A percentile compares a stretch with the other conserved stretches of the same genome.
Conservation (phyloP, 2,329 filamentous ascomycete genomes). For the Volutella citrinella region DNA sequence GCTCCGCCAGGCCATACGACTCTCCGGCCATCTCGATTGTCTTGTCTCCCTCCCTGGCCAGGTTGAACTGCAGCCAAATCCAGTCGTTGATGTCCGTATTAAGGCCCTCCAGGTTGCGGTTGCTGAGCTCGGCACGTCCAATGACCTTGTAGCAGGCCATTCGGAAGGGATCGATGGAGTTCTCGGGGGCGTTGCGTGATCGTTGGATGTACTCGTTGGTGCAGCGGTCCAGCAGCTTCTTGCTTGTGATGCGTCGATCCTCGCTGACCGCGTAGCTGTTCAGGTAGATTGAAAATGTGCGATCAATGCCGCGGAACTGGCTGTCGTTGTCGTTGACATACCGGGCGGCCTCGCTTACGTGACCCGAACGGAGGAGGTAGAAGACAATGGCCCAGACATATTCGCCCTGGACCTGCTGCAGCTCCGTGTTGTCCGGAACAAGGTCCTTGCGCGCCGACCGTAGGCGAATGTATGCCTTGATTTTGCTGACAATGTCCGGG, state of each 20-base stretch:
- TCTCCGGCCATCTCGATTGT: constrained; percentile 63
- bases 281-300: constrained; percentile 85
- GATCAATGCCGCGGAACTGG: constrained; percentile 86
- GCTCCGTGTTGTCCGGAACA: constrained; percentile 73
- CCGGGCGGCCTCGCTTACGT: constrained; percentile 77
- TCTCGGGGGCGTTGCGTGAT: constrained; percentile 77
- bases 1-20: constrained; percentile 61
- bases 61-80: constrained; percentile 70
- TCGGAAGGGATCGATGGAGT: constrained; percentile 88
- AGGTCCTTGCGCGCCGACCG: constrained; percentile 78
- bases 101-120: constrained; percentile 61
- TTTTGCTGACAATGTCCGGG: constrained; percentile 83
- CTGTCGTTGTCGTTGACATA: constrained; percentile 79
- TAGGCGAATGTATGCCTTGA: constrained; percentile 87
- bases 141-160: constrained; percentile 99
- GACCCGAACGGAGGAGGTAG: constrained; percentile 82
- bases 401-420: constrained; percentile 78
- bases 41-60: constrained; percentile 63
- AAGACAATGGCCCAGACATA: constrained; percentile 94
- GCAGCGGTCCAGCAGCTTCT: constrained; percentile 81
- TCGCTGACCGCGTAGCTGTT: constrained; percentile 75
- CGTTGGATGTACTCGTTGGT: constrained; percentile 87
- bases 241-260: constrained; percentile 69
- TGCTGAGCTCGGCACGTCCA: constrained; percentile 69
- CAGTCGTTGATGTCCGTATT: constrained; percentile 67